Evolutionary conservation across 2,329 filamentous ascomycete species (phyloP).

Genomic region (Elsinoe fawcettii): DNA sequence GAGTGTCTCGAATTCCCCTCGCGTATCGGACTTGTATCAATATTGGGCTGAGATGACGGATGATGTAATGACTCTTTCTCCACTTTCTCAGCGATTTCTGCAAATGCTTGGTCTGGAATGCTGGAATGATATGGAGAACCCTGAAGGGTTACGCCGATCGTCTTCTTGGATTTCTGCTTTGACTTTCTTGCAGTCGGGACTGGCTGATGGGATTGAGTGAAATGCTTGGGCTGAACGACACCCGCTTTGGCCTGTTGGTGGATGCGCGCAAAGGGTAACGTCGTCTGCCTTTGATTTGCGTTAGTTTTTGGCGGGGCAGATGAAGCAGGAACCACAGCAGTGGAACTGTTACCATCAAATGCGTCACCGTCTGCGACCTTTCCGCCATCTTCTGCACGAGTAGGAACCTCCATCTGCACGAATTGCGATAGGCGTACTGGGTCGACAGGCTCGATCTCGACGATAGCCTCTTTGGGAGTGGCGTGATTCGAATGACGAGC

Average conservation of each 20-base stretch:
- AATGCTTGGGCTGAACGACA: constrained; percentile 7
- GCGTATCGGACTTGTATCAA: background rate
- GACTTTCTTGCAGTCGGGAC: background rate
- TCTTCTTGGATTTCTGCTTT: background rate
- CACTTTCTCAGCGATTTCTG: background rate
- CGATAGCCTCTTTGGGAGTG: background rate
- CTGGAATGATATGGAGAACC: constrained; percentile 8
- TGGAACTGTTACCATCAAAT: constrained; percentile 8
- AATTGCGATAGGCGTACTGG: constrained; percentile 1
- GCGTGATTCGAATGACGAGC: background rate
- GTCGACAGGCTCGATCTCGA: background rate
- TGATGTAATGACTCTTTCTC: background rate
- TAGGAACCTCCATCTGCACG: background rate
- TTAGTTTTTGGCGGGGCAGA: background rate
- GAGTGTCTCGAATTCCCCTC: background rate
- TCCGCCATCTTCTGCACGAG: background rate
- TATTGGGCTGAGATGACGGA: background rate
- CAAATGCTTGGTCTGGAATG: constrained; percentile 1
- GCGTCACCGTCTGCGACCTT: background rate
- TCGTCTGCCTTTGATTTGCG: constrained; percentile 4
- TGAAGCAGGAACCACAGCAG: background rate
- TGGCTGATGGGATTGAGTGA: background rate
- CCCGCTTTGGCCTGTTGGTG: background rate
- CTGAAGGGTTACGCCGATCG: background rate
- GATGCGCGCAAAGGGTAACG: background rate